Base-by-base conservation (phyloP, 352 stramenopile genomes). In the Halophytophthora batemanensis region DNA sequence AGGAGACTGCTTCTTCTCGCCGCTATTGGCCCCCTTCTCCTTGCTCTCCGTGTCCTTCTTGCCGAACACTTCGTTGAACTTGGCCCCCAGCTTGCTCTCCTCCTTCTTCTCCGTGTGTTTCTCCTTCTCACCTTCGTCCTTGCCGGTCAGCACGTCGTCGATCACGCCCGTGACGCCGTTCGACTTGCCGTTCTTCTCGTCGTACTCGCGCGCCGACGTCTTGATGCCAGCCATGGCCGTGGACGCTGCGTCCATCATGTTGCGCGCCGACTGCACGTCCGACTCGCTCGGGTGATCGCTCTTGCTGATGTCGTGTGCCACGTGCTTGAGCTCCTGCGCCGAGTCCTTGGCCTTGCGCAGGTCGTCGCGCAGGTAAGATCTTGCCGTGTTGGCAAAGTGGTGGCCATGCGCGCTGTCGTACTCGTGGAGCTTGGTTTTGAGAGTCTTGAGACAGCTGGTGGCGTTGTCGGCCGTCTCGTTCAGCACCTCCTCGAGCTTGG, bases 371-470 rank as follows among this genome's bases (percentile, higher is more conserved):
- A 68, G 53, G 54, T 54, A 68, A 10, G 49, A 56, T n/a, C 38
- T 18, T 6, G 59, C 54, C 49, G 59, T 64, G 50, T 68, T 51
- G 37, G 12, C n/a, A 6, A 64, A 63, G 44, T 60, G 54, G 37
- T 68, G 63, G 34, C 59, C 54, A 64, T 68, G 63, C 44, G 49
- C 54, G 29, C 39, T 59, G 34, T 68, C 59, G 35, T 68, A 68
- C 15, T 64, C 59, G 25, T 48, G 53, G 8, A 68, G 15, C 14
- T 68, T 18, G 21, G 59, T 64, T 40, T 68, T 64, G 15, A 68
- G 49, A 38, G 60, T 22, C 38, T 50, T 56, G 2, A 68, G 45
- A 31, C 59, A 64, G 31, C 46, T 56, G 1, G 50, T 48, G 28
- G 49, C 38, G 18, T 68, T 49, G 4, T 59, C 34, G 15, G 39